Evolutionary conservation across 495 filamentous ascomycete species (phyloP), one percentile per base, ranked within the genome.

Genomic region (Opeltia flavorubescens): DNA sequence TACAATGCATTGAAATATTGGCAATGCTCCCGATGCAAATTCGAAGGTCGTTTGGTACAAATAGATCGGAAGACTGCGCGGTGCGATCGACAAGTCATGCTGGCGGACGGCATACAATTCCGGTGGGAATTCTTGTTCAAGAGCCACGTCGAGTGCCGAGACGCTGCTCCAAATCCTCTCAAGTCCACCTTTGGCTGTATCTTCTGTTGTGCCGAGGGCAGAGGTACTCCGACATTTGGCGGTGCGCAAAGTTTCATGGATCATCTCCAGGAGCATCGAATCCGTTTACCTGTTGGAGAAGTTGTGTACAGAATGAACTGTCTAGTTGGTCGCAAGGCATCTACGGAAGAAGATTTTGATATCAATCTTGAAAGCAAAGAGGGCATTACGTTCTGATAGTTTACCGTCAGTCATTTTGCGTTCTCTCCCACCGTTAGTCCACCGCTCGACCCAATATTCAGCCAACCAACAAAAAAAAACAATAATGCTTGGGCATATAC

Each of bases 91-190:
- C 48, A 51, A 12, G 43, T 69, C 8, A 54, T 47, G 17, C 17
- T 47, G 2, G 43, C 56, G 5, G 60, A 58, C 20, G 66, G 67
- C 0, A 63, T 75, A 29, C 57, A 57, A 11, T 75, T 67, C 48
- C 62, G 68, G 5, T 72, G 65, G 66, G 49, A 60, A n/a, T 75
- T 74, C 48, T 58, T 75, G 27, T 68, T 69, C 13, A 74, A 74
- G 56, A 62, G 54, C 3, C 70, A 75, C 52, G 54, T 71, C 21
- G 52, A 54, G 13, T 53, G 49, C 25, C 65, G 62, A 48, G 56
- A 51, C 1, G 42, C 24, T 4, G 25, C 35, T 21, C 43, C 46
- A 3, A 45, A 56, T 29, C 30, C 46, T 0, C 39, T 33, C 9
- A 57, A 58, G 34, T 50, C 44, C 6, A 59, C 51, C 12, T 72